Conservation (phyloP, 495 filamentous ascomycete genomes). For the Penicillium psychrofluorescens region DNA sequence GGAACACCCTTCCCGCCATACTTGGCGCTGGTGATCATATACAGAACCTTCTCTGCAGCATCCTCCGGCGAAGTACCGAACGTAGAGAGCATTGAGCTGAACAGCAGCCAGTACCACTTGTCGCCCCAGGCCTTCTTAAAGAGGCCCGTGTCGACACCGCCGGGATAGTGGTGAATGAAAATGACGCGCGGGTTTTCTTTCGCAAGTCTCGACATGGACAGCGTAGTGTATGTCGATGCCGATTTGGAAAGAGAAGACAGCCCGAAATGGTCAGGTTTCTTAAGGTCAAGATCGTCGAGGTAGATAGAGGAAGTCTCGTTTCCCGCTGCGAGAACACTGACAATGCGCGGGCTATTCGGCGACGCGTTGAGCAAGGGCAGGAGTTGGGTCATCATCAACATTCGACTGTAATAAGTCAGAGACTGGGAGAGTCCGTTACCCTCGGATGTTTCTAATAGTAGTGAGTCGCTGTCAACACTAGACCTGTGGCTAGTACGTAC, state of each 20-base stretch:
- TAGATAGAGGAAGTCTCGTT: constrained; percentile 15
- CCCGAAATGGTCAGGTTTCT: constrained; percentile 23
- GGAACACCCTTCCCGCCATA: constrained; percentile 21
- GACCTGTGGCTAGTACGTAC: constrained; percentile 8
- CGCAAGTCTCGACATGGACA: constrained; percentile 16
- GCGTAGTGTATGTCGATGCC: constrained; percentile 6
- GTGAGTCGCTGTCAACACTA: not conserved
- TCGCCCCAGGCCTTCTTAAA: constrained; percentile 15
- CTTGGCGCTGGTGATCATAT: constrained; percentile 21
- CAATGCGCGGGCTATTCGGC: constrained; percentile 18
- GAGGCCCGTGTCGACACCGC: constrained; percentile 28
- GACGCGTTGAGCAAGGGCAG: constrained; percentile 18
- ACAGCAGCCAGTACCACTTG: constrained; percentile 11
- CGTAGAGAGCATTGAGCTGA: constrained; percentile 12
- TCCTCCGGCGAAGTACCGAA: constrained; percentile 14
- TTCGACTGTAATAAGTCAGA: constrained; percentile 28
- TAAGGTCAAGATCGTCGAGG: constrained; percentile 25
- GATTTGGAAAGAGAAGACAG: constrained; percentile 11
- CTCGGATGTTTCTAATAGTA: constrained; percentile 5
- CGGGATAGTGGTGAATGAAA: constrained; percentile 31
- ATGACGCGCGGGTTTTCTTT: constrained; percentile 21
- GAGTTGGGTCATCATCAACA: constrained; percentile 21
- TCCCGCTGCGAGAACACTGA: constrained; percentile 25
- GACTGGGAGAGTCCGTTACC: constrained; percentile 13
- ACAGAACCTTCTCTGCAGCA: constrained; percentile 22